Evolutionary conservation across 2,329 filamentous ascomycete species (phyloP).

Genomic region (Xylaria hypoxylon): DNA sequence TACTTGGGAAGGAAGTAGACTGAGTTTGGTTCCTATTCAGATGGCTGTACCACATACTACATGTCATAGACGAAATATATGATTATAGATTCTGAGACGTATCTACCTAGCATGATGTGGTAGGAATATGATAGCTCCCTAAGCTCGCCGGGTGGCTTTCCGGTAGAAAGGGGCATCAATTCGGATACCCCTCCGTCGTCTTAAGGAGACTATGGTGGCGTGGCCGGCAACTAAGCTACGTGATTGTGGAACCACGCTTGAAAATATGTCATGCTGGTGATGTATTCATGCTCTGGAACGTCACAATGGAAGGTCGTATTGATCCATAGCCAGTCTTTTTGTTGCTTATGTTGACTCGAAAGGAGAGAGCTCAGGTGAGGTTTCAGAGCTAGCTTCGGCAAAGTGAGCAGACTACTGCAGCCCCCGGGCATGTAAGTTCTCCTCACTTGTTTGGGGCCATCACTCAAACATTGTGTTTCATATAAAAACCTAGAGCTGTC

Average conservation of each 20-base stretch:
- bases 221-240: background rate
- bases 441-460: background rate
- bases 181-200: background rate
- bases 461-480: background rate
- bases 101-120: background rate
- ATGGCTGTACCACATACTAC: background rate
- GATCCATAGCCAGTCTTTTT: background rate
- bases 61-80: background rate
- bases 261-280: background rate
- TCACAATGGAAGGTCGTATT: background rate
- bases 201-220: background rate
- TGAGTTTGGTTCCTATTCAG: no score
- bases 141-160: background rate
- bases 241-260: background rate
- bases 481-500: background rate
- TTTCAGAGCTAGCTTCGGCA: background rate
- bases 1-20: background rate
- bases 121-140: background rate
- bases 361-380: background rate
- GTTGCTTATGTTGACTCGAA: background rate
- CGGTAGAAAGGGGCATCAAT: slow-evolving; percentile 2
- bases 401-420: background rate
- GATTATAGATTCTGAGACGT: background rate
- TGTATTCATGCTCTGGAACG: background rate
- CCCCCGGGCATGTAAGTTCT: background rate